Evolutionary conservation across 352 stramenopile genomes (phyloP).

Genomic region (Plasmopara muralis): DNA sequence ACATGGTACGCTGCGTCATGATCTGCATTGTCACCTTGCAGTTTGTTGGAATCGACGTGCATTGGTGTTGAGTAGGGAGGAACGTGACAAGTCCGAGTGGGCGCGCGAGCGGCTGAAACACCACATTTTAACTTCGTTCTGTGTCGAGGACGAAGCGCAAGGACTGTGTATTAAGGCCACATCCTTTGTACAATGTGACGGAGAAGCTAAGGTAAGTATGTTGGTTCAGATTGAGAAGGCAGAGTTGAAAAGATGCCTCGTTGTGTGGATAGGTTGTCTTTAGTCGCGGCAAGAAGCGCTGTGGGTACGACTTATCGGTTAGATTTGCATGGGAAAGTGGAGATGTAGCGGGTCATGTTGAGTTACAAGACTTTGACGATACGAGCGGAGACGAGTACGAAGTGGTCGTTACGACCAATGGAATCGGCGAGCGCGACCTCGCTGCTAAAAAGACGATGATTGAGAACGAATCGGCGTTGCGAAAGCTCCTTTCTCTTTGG

Average conservation of each 20-base stretch:
- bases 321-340: constrained; percentile 68
- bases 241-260: neutral
- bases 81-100: constrained; percentile 78
- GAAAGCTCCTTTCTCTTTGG: constrained; percentile 61
- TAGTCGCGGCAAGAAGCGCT: constrained; percentile 80
- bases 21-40: neutral
- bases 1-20: constrained; percentile 52
- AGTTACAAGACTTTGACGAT: constrained; percentile 84
- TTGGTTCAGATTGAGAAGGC: neutral
- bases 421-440: constrained; percentile 36
- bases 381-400: constrained; percentile 78
- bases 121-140: constrained; percentile 56
- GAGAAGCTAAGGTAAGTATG: constrained; percentile 64
- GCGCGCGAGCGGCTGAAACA: constrained; percentile 64
- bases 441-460: constrained; percentile 56
- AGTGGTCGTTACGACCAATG: constrained; percentile 46
- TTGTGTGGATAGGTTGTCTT: constrained; percentile 47
- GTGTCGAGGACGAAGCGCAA: constrained; percentile 40
- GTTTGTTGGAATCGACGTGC: constrained; percentile 3
- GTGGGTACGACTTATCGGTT: constrained; percentile 74
- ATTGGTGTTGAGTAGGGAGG: constrained; percentile 42
- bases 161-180: constrained; percentile 51
- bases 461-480: constrained; percentile 52
- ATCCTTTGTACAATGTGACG: constrained; percentile 61
- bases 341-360: constrained; percentile 53